These are phyloP conservation scores for Rhodotorula sp. DNA, from an alignment of 1,284 basidiomycete genomes.

Conservation along the genomic window DNA sequence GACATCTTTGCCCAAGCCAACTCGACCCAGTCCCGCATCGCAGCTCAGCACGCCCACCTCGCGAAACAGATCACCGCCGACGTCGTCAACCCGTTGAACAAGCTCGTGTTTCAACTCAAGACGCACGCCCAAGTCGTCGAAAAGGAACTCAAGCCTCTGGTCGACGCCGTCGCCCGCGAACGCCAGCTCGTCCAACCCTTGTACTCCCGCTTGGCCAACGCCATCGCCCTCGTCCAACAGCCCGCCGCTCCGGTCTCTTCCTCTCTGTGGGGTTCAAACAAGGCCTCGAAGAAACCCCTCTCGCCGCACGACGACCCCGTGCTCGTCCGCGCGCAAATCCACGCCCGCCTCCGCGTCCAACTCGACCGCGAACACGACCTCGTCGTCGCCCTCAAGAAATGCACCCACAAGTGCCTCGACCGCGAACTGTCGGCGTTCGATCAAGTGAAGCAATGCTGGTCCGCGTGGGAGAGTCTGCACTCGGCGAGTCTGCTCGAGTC, in stretches of 20 bases:
- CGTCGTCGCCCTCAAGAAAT: conserved; percentile 19
- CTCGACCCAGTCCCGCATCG: conserved; percentile 19
- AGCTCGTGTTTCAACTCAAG: conserved; percentile 30
- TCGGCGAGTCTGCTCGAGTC: conserved; percentile 30
- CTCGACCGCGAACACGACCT: conserved; percentile 37
- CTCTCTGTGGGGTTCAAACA: neutral
- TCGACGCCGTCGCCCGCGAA: conserved; percentile 30
- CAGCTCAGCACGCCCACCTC: conserved; percentile 22
- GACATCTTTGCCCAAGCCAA: conserved; percentile 27
- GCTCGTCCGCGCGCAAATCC: conserved; percentile 28
- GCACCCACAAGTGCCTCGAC: conserved; percentile 25
- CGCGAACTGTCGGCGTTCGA: conserved; percentile 24
- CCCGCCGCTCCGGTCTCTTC: conserved; percentile 8
- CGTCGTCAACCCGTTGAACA: conserved; percentile 36
- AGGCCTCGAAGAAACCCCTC: neutral
- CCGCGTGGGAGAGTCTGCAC: conserved; percentile 28
- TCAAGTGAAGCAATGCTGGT: conserved; percentile 28
- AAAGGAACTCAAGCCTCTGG: conserved; percentile 25
- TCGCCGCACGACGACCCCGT: conserved; percentile 32
- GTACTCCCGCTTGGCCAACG: neutral
- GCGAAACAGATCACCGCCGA: conserved; percentile 24
- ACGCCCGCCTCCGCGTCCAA: conserved; percentile 28
- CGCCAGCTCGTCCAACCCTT: conserved; percentile 10
- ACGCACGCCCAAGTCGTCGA: conserved; percentile 29
- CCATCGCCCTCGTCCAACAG: neutral